Conservation (phyloP, 2,329 filamentous ascomycete species). For the Penicillium sp. region DNA sequence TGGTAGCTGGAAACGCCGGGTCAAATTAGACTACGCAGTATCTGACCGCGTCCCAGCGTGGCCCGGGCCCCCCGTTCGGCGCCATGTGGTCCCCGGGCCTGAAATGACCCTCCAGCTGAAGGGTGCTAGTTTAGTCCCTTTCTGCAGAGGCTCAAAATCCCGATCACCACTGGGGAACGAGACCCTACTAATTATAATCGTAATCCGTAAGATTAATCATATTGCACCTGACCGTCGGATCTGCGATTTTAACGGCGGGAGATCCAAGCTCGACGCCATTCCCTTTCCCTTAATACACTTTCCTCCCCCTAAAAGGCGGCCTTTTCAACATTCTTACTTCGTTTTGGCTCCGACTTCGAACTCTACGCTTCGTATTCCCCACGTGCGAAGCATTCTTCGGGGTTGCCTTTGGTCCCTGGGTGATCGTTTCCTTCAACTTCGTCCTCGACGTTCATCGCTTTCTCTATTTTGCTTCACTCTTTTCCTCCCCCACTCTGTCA, state of each 20-base stretch:
- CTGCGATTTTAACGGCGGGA: background rate
- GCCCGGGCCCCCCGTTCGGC: background rate
- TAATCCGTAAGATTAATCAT: slow-evolving; percentile 10
- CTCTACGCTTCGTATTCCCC: slow-evolving; percentile 18
- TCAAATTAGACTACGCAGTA: slow-evolving; percentile 5
- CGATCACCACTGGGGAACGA: slow-evolving; percentile 21
- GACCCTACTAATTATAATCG: slow-evolving; percentile 1
- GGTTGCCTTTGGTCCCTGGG: slow-evolving; percentile 8
- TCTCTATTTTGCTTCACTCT: background rate
- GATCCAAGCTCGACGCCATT: slow-evolving; percentile 1
- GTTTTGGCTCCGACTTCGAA: background rate
- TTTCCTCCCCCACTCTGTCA: background rate
- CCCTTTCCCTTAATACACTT: slow-evolving; percentile 1
- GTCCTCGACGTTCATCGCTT: background rate
- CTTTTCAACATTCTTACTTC: background rate
- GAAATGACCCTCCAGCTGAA: slow-evolving; percentile 10
- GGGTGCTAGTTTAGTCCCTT: slow-evolving; percentile 13
- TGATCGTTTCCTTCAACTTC: slow-evolving; percentile 8
- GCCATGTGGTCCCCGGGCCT: slow-evolving; percentile 8
- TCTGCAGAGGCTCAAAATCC: slow-evolving; percentile 27
- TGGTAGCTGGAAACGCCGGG: slow-evolving; percentile 18
- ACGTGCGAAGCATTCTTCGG: slow-evolving; percentile 15
- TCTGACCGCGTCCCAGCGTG: slow-evolving; percentile 4
- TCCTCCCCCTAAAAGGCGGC: background rate
- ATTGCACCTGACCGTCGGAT: slow-evolving; percentile 8